Conservation (phyloP, 2,329 filamentous ascomycete species). For the Fusarium burgessii region DNA sequence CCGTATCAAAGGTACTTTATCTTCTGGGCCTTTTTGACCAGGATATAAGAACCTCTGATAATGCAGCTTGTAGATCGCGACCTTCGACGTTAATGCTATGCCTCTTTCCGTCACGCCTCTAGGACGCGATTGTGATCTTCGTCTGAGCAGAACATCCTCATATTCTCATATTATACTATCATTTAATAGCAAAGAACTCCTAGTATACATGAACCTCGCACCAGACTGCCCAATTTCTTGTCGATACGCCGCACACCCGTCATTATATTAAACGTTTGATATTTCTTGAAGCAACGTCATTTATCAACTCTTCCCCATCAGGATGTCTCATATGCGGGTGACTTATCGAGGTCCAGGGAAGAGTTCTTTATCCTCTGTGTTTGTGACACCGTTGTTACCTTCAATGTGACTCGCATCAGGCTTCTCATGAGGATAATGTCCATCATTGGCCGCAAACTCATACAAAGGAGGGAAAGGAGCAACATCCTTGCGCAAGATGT, state of each 20-base stretch:
- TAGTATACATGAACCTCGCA: too few relatives aligned
- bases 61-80: too few relatives aligned
- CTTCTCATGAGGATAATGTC: constrained; percentile 32
- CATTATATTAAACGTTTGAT: fast-evolving
- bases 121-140: too few relatives aligned
- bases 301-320: not conserved
- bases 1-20: too few relatives aligned
- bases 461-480: constrained; percentile 50
- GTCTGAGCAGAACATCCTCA: too few relatives aligned
- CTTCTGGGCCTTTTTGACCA: too few relatives aligned
- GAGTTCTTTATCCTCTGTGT: not conserved
- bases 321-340: fast-evolving
- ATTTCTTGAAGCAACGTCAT: not conserved
- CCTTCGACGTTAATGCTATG: too few relatives aligned
- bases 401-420: constrained; percentile 21
- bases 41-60: too few relatives aligned
- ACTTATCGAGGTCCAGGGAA: not conserved
- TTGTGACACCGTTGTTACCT: fast-evolving
- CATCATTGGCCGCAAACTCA: constrained; percentile 42
- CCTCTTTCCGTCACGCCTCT: too few relatives aligned
- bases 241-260: fast-evolving
- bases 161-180: too few relatives aligned
- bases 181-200: too few relatives aligned
- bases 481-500: constrained; percentile 46
- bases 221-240: too few relatives aligned